A percentile compares a stretch with the other conserved stretches of the same genome.
These are phyloP conservation scores for Ascochyta viciae-villosae DNA, from an alignment of 2,329 filamentous ascomycete genomes.

Conservation along the genomic window DNA sequence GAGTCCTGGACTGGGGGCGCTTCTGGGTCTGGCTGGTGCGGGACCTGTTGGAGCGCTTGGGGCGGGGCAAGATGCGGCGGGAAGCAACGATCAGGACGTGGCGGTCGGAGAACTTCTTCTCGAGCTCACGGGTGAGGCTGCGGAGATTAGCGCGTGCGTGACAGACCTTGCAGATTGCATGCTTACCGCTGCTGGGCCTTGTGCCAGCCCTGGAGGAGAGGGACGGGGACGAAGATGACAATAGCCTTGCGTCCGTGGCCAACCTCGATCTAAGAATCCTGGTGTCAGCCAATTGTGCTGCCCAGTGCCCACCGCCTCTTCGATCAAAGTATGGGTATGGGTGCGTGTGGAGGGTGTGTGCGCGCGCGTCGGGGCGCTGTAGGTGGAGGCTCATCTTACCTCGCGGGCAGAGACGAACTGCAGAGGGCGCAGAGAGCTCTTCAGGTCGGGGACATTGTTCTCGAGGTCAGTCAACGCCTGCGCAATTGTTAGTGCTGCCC, in stretches of 20 bases:
- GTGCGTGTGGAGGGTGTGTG: slow-evolving; percentile 8
- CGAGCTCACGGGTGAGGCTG: slow-evolving; percentile 98
- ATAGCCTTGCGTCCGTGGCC: slow-evolving; percentile 99
- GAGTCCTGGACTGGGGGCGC: slow-evolving; percentile 95
- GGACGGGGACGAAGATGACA: slow-evolving; percentile 99
- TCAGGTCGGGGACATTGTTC: slow-evolving; percentile 98
- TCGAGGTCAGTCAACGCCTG: slow-evolving; percentile 92
- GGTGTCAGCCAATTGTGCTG: slow-evolving; percentile 61
- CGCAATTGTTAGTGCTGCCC: slow-evolving; percentile 25
- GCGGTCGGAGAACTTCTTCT: slow-evolving; percentile 99
- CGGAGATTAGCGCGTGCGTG: slow-evolving; percentile 17
- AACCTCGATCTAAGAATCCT: slow-evolving; percentile 90
- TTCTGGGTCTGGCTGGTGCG: slow-evolving; percentile 98
- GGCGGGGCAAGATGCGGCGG: slow-evolving; percentile 97
- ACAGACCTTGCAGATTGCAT: neutral
- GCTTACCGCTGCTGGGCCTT: slow-evolving; percentile 99
- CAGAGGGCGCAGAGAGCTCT: slow-evolving; percentile 92
- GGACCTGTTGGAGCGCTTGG: slow-evolving; percentile 96
- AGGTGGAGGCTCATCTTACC: slow-evolving; percentile 72
- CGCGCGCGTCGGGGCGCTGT: slow-evolving; percentile 36
- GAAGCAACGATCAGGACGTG: slow-evolving; percentile 99
- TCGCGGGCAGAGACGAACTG: slow-evolving; percentile 99
- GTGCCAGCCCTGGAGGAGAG: slow-evolving; percentile 98
- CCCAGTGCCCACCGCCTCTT: slow-evolving; percentile 65
- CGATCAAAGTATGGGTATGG: slow-evolving; percentile 38